phyloP scores from a whole-genome alignment of 2,329 filamentous ascomycete species.

The Pestalotiopsis sp. region DNA sequence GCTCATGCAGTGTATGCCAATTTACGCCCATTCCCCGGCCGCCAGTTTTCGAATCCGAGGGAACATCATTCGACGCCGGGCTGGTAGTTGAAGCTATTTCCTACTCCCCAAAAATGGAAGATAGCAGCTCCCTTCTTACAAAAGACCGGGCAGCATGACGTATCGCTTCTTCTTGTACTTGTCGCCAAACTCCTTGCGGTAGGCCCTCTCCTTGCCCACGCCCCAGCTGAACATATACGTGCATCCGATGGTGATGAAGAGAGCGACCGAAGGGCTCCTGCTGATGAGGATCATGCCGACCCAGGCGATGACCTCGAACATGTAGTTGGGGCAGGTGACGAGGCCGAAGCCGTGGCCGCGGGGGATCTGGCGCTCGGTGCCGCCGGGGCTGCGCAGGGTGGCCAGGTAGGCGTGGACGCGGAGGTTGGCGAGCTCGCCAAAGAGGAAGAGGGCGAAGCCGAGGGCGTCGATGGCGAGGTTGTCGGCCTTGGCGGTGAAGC shows the following conservation, averaged over 20 bases:
- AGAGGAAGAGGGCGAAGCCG: slow-evolving; percentile 71
- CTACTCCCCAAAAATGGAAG: not conserved
- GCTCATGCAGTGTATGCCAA: not conserved
- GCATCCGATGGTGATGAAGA: slow-evolving; percentile 75
- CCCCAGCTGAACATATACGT: slow-evolving; percentile 87
- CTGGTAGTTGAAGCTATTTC: no score
- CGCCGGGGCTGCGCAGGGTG: slow-evolving; percentile 74
- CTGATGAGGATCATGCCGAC: slow-evolving; percentile 77
- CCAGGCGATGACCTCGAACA: slow-evolving; percentile 91
- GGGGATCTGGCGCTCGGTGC: slow-evolving; percentile 86
- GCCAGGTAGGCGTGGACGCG: slow-evolving; percentile 79
- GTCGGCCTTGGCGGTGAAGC: slow-evolving; percentile 61
- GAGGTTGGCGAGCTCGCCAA: slow-evolving; percentile 81
- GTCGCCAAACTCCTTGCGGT: slow-evolving; percentile 87
- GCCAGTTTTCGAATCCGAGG: not conserved
- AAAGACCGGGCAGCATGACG: slow-evolving; percentile 77
- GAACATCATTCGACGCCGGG: not conserved
- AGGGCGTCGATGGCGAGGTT: slow-evolving; percentile 58
- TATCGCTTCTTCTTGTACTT: slow-evolving; percentile 95
- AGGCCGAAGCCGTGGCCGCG: slow-evolving; percentile 79
- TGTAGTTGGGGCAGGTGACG: slow-evolving; percentile 97
- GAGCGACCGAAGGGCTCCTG: slow-evolving; percentile 73
- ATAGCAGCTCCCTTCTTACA: slow-evolving; percentile 44
- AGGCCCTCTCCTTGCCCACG: slow-evolving; percentile 86
- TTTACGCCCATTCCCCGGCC: fast-evolving